A percentile compares a stretch with the other conserved stretches of the same genome.
phyloP scores from a whole-genome alignment of 176 grass and related monocot genomes.

The Leersia perrieri region DNA sequence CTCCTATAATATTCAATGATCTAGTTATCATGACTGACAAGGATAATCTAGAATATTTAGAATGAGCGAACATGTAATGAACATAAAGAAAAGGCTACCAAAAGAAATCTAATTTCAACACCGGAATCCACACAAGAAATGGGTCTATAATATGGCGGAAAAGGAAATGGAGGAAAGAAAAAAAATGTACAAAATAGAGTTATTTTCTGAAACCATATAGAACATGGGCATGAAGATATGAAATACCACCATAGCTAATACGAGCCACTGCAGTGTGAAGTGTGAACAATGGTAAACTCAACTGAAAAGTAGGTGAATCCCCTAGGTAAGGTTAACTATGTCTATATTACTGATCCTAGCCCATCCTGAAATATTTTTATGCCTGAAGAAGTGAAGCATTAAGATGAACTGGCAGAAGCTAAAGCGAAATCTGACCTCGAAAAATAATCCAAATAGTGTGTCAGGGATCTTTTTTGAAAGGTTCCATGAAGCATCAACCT shows the following conservation, averaged over 20 bases:
- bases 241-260: neutral
- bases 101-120: neutral
- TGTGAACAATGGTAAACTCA: neutral
- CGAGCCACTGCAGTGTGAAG: neutral
- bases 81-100: neutral
- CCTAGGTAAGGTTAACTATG: neutral
- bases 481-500: conserved; percentile 51
- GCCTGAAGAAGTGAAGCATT: neutral
- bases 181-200: neutral
- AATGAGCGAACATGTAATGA: neutral
- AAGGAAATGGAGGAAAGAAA: too few relatives aligned
- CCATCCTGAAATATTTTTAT: neutral
- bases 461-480: conserved; percentile 56
- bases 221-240: neutral
- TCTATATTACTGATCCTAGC: neutral
- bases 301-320: neutral
- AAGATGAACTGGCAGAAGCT: neutral
- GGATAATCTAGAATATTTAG: neutral
- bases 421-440: conserved; percentile 59
- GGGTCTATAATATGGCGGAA: too few relatives aligned
- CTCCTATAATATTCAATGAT: conserved; percentile 40
- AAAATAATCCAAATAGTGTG: conserved; percentile 74
- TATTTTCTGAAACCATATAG: neutral
- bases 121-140: neutral
- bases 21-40: neutral